Conservation (phyloP, 306 rosid genomes). For the Pterocarpus macrocarpus region DNA sequence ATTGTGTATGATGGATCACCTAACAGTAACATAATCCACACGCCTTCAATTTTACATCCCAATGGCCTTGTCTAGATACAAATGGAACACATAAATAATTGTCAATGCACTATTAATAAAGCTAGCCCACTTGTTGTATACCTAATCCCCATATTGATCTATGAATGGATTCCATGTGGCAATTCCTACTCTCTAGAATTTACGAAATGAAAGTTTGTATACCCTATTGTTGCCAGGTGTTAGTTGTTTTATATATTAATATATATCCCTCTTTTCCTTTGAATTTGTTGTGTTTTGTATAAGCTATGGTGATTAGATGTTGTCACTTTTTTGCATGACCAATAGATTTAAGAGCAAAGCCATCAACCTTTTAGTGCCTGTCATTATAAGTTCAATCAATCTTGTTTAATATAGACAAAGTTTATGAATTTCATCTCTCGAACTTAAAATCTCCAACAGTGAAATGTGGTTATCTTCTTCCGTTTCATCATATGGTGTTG, state of each 20-base stretch:
- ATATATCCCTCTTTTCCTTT: not conserved
- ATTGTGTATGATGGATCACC: slow-evolving; percentile 56
- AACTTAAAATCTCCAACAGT: not conserved
- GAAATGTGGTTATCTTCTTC: not conserved
- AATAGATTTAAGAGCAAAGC: not conserved
- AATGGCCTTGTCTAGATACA: slow-evolving; percentile 58
- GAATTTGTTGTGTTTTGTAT: not conserved
- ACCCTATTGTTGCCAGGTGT: slow-evolving; percentile 23
- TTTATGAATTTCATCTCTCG: not conserved
- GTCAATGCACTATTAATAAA: slow-evolving; percentile 28
- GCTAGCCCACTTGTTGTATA: slow-evolving; percentile 8
- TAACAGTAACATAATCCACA: slow-evolving; percentile 48
- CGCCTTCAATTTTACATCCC: slow-evolving; percentile 53
- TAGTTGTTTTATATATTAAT: too few species aligned
- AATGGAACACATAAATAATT: slow-evolving; percentile 54
- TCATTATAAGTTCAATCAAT: not conserved
- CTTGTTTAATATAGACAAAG: not conserved
- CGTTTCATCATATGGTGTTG: not conserved
- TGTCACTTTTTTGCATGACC: not conserved
- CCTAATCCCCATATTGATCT: slow-evolving; percentile 30
- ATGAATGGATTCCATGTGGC: slow-evolving; percentile 33
- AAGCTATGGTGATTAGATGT: not conserved
- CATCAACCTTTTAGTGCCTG: not conserved
- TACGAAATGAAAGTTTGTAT: slow-evolving; percentile 34
- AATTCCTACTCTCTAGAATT: slow-evolving; percentile 8